Evolutionary conservation across 78 protist species (phyloP), one percentile per base, ranked within the genome.

Genomic region (Neovahlkampfia damariscottae): DNA sequence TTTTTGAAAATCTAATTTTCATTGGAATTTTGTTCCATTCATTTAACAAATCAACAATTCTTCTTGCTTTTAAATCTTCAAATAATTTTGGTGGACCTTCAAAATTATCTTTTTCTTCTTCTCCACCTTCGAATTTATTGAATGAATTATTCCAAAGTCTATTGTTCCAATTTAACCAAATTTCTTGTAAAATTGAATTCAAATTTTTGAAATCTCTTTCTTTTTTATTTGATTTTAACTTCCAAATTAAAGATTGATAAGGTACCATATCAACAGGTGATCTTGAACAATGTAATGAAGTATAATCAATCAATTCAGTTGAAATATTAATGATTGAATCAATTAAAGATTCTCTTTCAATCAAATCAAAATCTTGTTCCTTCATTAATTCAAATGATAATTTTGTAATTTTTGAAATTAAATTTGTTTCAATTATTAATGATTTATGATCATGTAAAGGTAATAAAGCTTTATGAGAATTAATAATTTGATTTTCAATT

Each of bases 301-400:
- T 50, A 50, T n/a, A 50, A n/a, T 50, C 62, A 50, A 50, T 50
- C 62, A 50, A 50, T 50, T 50, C 62, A n/a, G 62, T n/a, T n/a
- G n/a, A n/a, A n/a, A n/a, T n/a, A n/a, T n/a, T n/a, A n/a, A n/a
- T n/a, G n/a, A n/a, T n/a, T n/a, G n/a, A n/a, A n/a, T n/a, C n/a
- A n/a, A n/a, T n/a, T n/a, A n/a, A n/a, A n/a, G n/a, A n/a, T n/a
- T n/a, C n/a, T n/a, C n/a, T n/a, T n/a, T n/a, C n/a, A n/a, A n/a
- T n/a, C n/a, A n/a, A n/a, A n/a, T n/a, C n/a, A n/a, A n/a, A n/a
- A n/a, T n/a, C n/a, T n/a, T n/a, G n/a, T n/a, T n/a, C n/a, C n/a
- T n/a, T n/a, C n/a, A n/a, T n/a, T n/a, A n/a, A n/a, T n/a, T n/a
- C n/a, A n/a, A n/a, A n/a, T n/a, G n/a, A n/a, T n/a, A n/a, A n/a